phyloP scores from a whole-genome alignment of 805 yeast species.

The Debaryomyces tyrocola region DNA sequence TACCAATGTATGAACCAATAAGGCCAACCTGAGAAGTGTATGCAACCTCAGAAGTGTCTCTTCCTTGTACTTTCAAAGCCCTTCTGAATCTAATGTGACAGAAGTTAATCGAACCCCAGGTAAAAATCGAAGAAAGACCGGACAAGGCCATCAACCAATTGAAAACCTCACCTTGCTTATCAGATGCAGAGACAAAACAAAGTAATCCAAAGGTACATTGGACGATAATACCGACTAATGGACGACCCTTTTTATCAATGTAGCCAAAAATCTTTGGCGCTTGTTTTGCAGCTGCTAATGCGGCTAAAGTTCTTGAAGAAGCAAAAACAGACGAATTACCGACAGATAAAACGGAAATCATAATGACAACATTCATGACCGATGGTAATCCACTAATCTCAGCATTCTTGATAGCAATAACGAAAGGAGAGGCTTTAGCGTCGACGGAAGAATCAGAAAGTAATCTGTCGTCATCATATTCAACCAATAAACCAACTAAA shows the following conservation, averaged over 20 bases:
- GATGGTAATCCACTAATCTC: conserved; percentile 38
- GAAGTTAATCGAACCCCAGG: conserved; percentile 49
- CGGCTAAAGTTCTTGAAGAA: conserved; percentile 44
- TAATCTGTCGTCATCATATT: conserved; percentile 36
- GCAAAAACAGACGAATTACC: conserved; percentile 45
- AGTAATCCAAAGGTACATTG: conserved; percentile 42
- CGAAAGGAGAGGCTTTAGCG: conserved; percentile 37
- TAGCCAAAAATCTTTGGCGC: conserved; percentile 46
- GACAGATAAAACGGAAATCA: conserved; percentile 41
- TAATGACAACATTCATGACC: conserved; percentile 40
- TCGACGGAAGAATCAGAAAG: conserved; percentile 20
- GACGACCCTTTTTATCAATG: conserved; percentile 52
- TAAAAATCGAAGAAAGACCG: conserved; percentile 48
- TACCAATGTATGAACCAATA: conserved; percentile 65
- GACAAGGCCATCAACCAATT: conserved; percentile 51
- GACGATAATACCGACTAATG: conserved; percentile 44
- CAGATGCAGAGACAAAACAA: conserved; percentile 46
- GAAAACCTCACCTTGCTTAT: conserved; percentile 38
- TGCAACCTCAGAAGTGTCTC: conserved; percentile 65
- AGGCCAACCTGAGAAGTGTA: conserved; percentile 69
- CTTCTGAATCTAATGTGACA: conserved; percentile 52
- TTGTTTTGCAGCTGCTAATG: conserved; percentile 45
- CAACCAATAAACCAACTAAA: conserved; percentile 54
- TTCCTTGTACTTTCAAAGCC: conserved; percentile 65
- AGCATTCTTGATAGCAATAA: conserved; percentile 36